A percentile compares a stretch with the other conserved stretches of the same genome.
Conservation (phyloP, 345 rosid genomes). For the Noccaea caerulescens region DNA sequence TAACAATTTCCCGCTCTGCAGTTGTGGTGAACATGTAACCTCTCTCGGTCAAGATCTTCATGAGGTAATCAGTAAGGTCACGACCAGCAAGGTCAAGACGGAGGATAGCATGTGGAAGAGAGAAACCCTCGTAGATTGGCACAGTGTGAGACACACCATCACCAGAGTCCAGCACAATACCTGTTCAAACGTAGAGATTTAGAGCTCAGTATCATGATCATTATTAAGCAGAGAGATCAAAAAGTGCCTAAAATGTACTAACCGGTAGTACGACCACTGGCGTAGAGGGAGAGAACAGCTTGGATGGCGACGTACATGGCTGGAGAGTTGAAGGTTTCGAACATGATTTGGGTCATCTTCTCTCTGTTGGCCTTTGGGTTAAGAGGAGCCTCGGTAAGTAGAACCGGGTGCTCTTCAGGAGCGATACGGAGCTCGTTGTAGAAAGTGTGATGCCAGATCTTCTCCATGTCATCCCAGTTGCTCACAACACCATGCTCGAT, state of each 20-base stretch:
- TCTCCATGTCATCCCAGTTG: constrained; percentile 75
- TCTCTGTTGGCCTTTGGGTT: constrained; percentile 70
- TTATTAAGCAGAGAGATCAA: neutral
- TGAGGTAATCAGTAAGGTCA: constrained; percentile 63
- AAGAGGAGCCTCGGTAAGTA: constrained; percentile 67
- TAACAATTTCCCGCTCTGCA: constrained; percentile 87
- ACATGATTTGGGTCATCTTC: constrained; percentile 70
- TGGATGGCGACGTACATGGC: constrained; percentile 69
- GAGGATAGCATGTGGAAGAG: constrained; percentile 70
- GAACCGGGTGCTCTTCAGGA: constrained; percentile 67
- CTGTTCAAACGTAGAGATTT: constrained; percentile 38
- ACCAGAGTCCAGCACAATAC: constrained; percentile 68
- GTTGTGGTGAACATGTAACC: constrained; percentile 70
- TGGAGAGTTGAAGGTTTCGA: constrained; percentile 60
- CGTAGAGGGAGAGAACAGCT: constrained; percentile 62
- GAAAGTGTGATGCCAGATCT: constrained; percentile 73
- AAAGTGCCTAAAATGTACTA: constrained; percentile 13
- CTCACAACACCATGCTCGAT: constrained; percentile 73
- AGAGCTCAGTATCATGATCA: constrained; percentile 1
- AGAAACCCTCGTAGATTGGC: constrained; percentile 65
- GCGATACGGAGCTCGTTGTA: constrained; percentile 66
- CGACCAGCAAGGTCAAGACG: constrained; percentile 72
- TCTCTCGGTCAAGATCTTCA: constrained; percentile 63
- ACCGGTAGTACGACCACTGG: constrained; percentile 78
- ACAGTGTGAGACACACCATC: constrained; percentile 69